Conservation (phyloP, 139 green algal genomes). For the Chlamydomonas sp. region DNA sequence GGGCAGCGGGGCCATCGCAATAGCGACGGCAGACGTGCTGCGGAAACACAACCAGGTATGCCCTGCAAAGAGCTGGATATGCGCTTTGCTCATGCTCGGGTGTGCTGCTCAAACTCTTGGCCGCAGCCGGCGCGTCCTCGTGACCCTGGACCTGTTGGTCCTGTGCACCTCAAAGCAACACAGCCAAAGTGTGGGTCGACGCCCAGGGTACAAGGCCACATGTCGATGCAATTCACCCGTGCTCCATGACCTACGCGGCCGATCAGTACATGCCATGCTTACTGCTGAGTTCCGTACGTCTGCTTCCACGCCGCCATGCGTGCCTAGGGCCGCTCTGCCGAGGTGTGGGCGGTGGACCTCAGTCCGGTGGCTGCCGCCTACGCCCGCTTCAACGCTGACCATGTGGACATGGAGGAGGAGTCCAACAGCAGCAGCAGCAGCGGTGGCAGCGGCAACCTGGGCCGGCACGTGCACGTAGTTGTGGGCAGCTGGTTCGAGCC, state of each 20-base stretch:
- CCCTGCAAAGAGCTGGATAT: not conserved
- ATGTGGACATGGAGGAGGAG: not conserved
- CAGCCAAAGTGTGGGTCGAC: too few relatives aligned
- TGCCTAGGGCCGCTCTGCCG: not conserved
- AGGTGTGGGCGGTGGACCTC: slow-evolving; percentile 77
- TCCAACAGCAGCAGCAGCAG: not conserved
- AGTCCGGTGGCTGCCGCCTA: slow-evolving; percentile 62
- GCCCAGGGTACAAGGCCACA: too few relatives aligned
- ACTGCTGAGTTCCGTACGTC: not conserved
- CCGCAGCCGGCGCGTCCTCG: too few relatives aligned
- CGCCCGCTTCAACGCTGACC: slow-evolving; percentile 66
- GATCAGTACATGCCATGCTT: too few relatives aligned
- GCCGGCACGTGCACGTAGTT: slow-evolving; percentile 46
- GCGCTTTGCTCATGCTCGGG: too few relatives aligned
- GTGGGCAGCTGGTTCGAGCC: slow-evolving; percentile 82
- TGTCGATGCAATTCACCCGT: too few relatives aligned
- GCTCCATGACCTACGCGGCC: too few relatives aligned
- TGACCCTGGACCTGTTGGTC: too few relatives aligned
- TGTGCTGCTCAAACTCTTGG: too few relatives aligned
- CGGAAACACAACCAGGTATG: slow-evolving; percentile 42
- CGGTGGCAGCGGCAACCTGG: not conserved
- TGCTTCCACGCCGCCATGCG: too few relatives aligned
- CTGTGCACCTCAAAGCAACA: too few relatives aligned
- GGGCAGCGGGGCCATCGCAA: slow-evolving; percentile 89
- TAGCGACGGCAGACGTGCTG: slow-evolving; percentile 74